Percentiles rank a stretch among this genome's conserved stretches.
Conservation (phyloP, 345 rosid genomes). For the Stellera chamaejasme region DNA sequence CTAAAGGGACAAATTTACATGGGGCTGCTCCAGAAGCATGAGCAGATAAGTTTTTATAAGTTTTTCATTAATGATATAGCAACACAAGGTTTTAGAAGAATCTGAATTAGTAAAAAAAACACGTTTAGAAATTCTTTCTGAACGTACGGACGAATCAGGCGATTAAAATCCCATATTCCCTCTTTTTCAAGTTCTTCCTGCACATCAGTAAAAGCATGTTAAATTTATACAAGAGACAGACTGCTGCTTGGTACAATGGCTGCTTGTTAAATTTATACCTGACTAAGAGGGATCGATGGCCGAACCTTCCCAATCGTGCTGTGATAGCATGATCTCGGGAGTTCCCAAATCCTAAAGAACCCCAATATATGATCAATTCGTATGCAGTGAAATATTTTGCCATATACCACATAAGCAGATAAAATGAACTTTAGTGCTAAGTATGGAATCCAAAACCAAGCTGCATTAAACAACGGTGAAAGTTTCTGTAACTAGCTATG, state of each 20-base stretch:
- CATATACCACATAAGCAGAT: slow-evolving; percentile 49
- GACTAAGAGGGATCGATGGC: slow-evolving; percentile 89
- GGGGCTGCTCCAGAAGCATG: too few relatives aligned
- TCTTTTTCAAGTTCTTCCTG: slow-evolving; percentile 94
- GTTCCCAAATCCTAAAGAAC: slow-evolving; percentile 98
- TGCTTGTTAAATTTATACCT: slow-evolving; percentile 41
- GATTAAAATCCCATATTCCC: slow-evolving; percentile 96
- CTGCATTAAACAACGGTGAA: neutral
- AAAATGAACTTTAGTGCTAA: neutral
- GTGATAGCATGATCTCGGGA: slow-evolving; percentile 92
- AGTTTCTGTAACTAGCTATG: too few relatives aligned
- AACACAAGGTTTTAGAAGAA: slow-evolving; percentile 1
- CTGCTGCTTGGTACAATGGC: too few relatives aligned
- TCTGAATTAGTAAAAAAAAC: slow-evolving; percentile 9
- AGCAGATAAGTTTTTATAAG: too few relatives aligned
- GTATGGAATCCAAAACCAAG: neutral
- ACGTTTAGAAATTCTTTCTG: slow-evolving; percentile 70
- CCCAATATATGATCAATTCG: slow-evolving; percentile 95
- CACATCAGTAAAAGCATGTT: slow-evolving; percentile 15
- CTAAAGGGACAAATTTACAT: too few relatives aligned
- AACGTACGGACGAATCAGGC: slow-evolving; percentile 65
- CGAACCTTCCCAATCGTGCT: slow-evolving; percentile 83
- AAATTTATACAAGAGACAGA: slow-evolving; percentile 2
- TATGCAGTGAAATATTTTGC: slow-evolving; percentile 90
- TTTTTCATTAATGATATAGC: too few relatives aligned